Evolutionary conservation across 1,284 basidiomycete species (phyloP).

Genomic region (Tylopilus sp.): DNA sequence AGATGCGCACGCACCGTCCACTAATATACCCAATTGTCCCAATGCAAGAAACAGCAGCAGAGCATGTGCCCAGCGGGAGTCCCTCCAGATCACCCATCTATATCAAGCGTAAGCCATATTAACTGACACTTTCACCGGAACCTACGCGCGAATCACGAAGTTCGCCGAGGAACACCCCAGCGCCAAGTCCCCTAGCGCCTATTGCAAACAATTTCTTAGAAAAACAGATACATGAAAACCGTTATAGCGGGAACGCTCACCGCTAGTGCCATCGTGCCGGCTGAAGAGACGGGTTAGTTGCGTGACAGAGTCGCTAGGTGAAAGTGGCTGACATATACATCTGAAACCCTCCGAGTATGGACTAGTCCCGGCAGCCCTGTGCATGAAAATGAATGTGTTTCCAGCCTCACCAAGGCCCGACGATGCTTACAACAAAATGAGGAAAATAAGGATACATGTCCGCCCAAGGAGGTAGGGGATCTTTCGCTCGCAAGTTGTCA

Average conservation of each 20-base stretch:
- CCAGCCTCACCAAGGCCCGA: neutral
- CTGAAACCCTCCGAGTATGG: neutral
- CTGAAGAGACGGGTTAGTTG: constrained; percentile 9
- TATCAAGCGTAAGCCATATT: neutral
- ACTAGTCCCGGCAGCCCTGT: constrained; percentile 3
- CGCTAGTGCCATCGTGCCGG: neutral
- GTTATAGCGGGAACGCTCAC: constrained; percentile 2
- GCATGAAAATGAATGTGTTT: neutral
- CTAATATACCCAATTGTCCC: constrained; percentile 18
- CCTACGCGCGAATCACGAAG: constrained; percentile 29
- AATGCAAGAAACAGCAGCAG: constrained; percentile 16
- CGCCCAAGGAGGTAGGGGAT: constrained; percentile 24
- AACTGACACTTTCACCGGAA: neutral
- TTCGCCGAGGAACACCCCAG: constrained; percentile 24
- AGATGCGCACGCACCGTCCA: constrained; percentile 8
- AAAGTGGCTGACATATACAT: constrained; percentile 17
- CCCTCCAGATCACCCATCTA: constrained; percentile 30
- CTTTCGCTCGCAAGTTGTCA: constrained; percentile 4
- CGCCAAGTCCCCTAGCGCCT: constrained; percentile 6
- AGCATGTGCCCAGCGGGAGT: constrained; percentile 5
- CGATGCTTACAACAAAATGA: constrained; percentile 15
- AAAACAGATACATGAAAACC: neutral
- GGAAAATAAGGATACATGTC: constrained; percentile 2
- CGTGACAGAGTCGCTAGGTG: neutral
- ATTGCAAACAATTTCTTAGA: neutral